These are phyloP conservation scores for Salix exigua DNA, from an alignment of 345 rosid genomes.

Conservation along the genomic window DNA sequence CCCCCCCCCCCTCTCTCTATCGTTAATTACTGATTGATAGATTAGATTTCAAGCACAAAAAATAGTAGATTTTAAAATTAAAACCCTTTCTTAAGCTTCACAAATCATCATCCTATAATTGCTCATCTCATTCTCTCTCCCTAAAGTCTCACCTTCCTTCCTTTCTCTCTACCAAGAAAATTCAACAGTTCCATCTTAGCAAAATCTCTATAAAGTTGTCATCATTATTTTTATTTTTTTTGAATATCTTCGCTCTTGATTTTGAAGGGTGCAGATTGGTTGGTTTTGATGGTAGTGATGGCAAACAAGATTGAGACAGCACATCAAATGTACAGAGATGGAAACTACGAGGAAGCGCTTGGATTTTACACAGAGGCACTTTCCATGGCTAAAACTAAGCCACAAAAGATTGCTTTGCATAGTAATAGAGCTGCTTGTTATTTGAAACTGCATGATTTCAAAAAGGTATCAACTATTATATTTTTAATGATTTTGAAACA, in stretches of 20 bases:
- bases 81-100: not conserved
- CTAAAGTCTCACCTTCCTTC: not conserved
- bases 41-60: not conserved
- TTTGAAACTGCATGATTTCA: slow-evolving; percentile 74
- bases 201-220: not conserved
- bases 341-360: slow-evolving; percentile 60
- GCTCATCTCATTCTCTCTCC: not conserved
- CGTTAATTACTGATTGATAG: not conserved
- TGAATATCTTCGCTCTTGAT: slow-evolving; percentile 7
- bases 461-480: slow-evolving; percentile 36
- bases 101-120: not conserved
- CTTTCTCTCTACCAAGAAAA: not conserved
- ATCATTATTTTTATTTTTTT: not conserved
- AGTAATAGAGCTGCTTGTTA: slow-evolving; percentile 95
- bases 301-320: slow-evolving; percentile 73
- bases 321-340: slow-evolving; percentile 82
- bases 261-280: not conserved
- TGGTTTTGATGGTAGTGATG: slow-evolving; percentile 50
- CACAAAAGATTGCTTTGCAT: slow-evolving; percentile 84
- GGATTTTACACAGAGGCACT: slow-evolving; percentile 75
- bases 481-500: not conserved
- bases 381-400: slow-evolving; percentile 56
- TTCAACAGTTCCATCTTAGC: not conserved
- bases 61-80: not conserved
- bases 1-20: too few species aligned